Conservation (phyloP, 2,329 filamentous ascomycete species). For the Fusarium hainanense region DNA sequence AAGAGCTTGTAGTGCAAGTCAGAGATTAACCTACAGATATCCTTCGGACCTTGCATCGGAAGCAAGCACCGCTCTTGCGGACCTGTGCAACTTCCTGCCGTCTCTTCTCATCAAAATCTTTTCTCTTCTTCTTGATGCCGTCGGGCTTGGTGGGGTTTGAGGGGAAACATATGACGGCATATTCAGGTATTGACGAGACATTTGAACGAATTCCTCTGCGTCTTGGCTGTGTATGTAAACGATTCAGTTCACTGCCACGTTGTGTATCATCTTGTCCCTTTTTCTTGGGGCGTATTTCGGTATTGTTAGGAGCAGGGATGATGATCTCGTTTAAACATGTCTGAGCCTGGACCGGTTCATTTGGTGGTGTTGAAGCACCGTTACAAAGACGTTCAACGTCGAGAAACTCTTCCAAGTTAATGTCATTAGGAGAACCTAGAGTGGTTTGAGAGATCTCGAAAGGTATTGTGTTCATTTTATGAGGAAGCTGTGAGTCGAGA, state of each 20-base stretch:
- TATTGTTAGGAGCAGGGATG: constrained; percentile 19
- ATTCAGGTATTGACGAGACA: constrained; percentile 28
- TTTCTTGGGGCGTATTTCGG: constrained; percentile 1
- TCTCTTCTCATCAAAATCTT: constrained; percentile 43
- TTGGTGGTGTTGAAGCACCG: constrained; percentile 24
- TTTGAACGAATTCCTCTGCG: constrained; percentile 13
- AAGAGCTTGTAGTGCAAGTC: not conserved
- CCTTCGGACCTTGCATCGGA: constrained; percentile 44
- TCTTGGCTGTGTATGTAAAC: not conserved
- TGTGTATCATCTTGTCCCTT: constrained; percentile 3
- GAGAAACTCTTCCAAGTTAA: constrained; percentile 42
- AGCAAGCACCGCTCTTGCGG: constrained; percentile 44
- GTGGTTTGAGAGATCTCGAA: not conserved
- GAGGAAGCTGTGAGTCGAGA: not conserved
- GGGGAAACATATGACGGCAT: constrained; percentile 46
- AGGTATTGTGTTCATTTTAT: constrained; percentile 9
- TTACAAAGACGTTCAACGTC: constrained; percentile 41
- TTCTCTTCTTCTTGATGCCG: constrained; percentile 45
- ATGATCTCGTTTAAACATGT: constrained; percentile 21
- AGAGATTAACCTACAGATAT: constrained; percentile 41
- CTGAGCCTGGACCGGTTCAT: constrained; percentile 18
- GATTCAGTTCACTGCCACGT: not conserved
- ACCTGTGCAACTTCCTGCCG: constrained; percentile 45
- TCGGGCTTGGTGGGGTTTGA: constrained; percentile 44
- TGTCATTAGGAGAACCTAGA: constrained; percentile 1